These are phyloP conservation scores for Clarireedia homoeocarpa DNA, from an alignment of 2,329 filamentous ascomycete genomes.

Conservation along the genomic window DNA sequence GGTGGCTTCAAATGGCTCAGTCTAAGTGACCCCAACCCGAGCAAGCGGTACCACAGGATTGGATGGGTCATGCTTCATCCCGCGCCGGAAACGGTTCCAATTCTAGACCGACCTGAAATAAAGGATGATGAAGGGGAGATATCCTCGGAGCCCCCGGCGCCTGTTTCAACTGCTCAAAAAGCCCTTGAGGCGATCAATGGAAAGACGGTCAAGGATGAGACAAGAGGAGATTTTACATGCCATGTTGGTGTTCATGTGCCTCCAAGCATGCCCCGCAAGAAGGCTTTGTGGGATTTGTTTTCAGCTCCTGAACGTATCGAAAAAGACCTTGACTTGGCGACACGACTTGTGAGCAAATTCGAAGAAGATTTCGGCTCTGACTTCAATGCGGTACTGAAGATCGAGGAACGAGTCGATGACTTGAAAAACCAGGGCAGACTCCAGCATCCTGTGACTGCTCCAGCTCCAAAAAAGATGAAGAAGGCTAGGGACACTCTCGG, in stretches of 20 bases:
- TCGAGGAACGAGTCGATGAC: constrained; percentile 81
- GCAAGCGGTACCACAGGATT: constrained; percentile 94
- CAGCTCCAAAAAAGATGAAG: constrained; percentile 52
- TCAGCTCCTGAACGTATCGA: constrained; percentile 90
- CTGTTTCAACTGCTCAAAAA: constrained; percentile 64
- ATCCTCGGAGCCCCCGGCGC: constrained; percentile 33
- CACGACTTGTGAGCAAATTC: constrained; percentile 73
- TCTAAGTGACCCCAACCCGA: constrained; percentile 90
- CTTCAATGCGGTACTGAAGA: constrained; percentile 68
- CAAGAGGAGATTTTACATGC: constrained; percentile 91
- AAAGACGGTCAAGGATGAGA: constrained; percentile 92
- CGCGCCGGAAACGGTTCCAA: constrained; percentile 55
- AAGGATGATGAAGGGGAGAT: constrained; percentile 51
- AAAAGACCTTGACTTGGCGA: constrained; percentile 77
- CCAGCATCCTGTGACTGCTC: constrained; percentile 52
- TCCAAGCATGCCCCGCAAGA: constrained; percentile 78
- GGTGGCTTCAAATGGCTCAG: constrained; percentile 95
- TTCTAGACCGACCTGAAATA: constrained; percentile 64
- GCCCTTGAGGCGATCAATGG: constrained; percentile 92
- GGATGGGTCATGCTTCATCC: constrained; percentile 97
- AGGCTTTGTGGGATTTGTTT: constrained; percentile 94
- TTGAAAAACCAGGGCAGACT: constrained; percentile 69
- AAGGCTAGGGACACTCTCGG: constrained; percentile 48
- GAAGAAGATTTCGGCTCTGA: constrained; percentile 75
- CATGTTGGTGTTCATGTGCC: constrained; percentile 95